These are phyloP conservation scores for Boehmeria nivea DNA, from an alignment of 306 rosid species.

Conservation along the genomic window DNA sequence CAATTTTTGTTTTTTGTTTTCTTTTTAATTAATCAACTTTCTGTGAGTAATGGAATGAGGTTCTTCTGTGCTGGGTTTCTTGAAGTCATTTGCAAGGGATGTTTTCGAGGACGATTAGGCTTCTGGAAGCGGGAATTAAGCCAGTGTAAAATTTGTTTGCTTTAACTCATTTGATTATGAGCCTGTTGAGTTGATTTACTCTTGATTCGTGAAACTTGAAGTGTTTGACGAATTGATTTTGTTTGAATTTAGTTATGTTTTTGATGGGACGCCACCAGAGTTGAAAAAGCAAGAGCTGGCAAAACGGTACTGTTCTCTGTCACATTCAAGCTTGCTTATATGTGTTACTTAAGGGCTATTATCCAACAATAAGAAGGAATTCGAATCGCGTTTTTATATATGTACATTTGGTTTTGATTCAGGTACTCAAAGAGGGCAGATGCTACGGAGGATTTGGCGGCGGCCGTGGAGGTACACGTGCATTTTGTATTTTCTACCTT, in stretches of 20 bases:
- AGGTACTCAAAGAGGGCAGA: constrained; percentile 76
- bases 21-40: background rate
- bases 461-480: constrained; percentile 57
- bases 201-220: background rate
- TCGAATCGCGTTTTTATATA: background rate
- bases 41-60: constrained; percentile 11
- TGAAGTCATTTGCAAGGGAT: constrained; percentile 95
- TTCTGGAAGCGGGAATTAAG: constrained; percentile 91
- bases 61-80: background rate
- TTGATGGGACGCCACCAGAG: constrained; percentile 90
- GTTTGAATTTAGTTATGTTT: constrained; percentile 61
- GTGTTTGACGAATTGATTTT: constrained; percentile 5
- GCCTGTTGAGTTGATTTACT: background rate
- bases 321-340: constrained; percentile 3
- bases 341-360: background rate
- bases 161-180: constrained; percentile 1
- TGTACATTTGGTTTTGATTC: constrained; percentile 17
- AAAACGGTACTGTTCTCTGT: constrained; percentile 55
- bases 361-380: background rate
- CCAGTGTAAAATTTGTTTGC: constrained; percentile 53
- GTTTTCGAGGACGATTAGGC: constrained; percentile 88
- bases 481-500: constrained; percentile 1
- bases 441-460: constrained; percentile 66
- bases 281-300: constrained; percentile 91
- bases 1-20: background rate